Conservation (phyloP, 164 flowering plant species). For the Piper betle region DNA sequence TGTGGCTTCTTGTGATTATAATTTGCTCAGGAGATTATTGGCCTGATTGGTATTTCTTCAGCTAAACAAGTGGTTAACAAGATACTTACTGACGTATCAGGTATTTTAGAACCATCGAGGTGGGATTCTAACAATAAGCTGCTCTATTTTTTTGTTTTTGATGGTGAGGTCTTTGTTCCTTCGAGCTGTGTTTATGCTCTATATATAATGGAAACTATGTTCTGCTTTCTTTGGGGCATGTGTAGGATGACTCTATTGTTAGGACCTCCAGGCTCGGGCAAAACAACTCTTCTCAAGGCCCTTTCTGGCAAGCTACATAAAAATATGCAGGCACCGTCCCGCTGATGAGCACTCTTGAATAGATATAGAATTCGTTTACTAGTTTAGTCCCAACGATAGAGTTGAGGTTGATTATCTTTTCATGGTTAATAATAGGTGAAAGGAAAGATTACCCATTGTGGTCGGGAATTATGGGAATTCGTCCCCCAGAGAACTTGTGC, state of each 20-base stretch:
- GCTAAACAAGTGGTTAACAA: conserved; percentile 37
- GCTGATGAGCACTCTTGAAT: background rate
- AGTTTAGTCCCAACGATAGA: background rate
- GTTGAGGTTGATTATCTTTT: background rate
- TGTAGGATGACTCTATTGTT: conserved; percentile 27
- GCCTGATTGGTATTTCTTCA: conserved; percentile 26
- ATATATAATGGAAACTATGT: too few relatives aligned
- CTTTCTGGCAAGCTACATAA: conserved; percentile 34
- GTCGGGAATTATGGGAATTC: conserved; percentile 42
- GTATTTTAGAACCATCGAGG: conserved; percentile 52
- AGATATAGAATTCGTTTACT: background rate
- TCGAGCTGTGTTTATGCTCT: background rate
- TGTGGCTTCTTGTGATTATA: too few relatives aligned
- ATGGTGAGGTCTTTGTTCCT: background rate
- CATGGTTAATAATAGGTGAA: conserved; percentile 19
- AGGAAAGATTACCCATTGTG: conserved; percentile 46
- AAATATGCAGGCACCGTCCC: conserved; percentile 18
- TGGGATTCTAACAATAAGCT: conserved; percentile 3
- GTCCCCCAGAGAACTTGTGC: conserved; percentile 57
- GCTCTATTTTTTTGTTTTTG: background rate
- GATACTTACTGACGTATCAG: conserved; percentile 39
- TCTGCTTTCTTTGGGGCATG: background rate
- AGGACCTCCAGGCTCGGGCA: conserved; percentile 48
- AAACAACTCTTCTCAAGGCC: conserved; percentile 35
- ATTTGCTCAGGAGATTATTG: conserved; percentile 17